Percentiles rank a stretch among this genome's conserved stretches.
Conservation (phyloP, 2,329 filamentous ascomycete genomes). For the Fusarium sp. region DNA sequence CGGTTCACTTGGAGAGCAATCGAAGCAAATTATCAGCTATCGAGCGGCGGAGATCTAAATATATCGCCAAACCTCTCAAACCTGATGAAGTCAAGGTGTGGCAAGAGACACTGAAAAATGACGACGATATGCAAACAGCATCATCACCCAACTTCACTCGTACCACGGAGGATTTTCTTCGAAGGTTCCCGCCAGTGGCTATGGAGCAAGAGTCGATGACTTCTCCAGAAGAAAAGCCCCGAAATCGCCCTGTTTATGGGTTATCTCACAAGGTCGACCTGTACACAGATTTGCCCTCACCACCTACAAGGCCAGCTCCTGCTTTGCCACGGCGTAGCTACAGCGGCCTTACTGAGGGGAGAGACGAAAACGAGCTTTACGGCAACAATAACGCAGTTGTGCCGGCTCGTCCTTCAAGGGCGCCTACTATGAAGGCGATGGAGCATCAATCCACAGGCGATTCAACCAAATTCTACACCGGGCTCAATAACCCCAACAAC, state of each 20-base stretch:
- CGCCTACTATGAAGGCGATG: conserved; percentile 53
- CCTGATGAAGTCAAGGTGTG: conserved; percentile 84
- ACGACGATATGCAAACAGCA: conserved; percentile 67
- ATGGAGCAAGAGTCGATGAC: conserved; percentile 72
- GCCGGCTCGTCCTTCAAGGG: conserved; percentile 54
- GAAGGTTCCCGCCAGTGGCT: conserved; percentile 80
- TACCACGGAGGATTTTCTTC: conserved; percentile 85
- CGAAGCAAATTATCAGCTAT: conserved; percentile 52
- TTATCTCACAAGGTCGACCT: conserved; percentile 54
- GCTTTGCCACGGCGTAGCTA: conserved; percentile 80
- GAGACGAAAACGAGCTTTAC: conserved; percentile 53
- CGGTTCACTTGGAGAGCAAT: conserved; percentile 21
- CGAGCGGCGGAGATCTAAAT: conserved; percentile 57
- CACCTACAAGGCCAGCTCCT: conserved; percentile 76
- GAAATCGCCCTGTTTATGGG: conserved; percentile 46
- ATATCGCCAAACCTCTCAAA: conserved; percentile 75
- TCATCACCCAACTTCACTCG: conserved; percentile 70
- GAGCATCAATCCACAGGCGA: conserved; percentile 62
- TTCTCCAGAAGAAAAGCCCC: conserved; percentile 50
- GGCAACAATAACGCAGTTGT: conserved; percentile 56
- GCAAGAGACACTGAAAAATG: conserved; percentile 79
- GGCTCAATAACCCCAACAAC: conserved; percentile 82
- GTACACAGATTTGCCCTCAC: conserved; percentile 63
- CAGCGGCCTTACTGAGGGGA: conserved; percentile 72
- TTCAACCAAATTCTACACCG: conserved; percentile 59